Evolutionary conservation across 192 early-diverging fungal genomes (phyloP), one percentile per base, ranked within the genome.

Genomic region (Podila epigama): DNA sequence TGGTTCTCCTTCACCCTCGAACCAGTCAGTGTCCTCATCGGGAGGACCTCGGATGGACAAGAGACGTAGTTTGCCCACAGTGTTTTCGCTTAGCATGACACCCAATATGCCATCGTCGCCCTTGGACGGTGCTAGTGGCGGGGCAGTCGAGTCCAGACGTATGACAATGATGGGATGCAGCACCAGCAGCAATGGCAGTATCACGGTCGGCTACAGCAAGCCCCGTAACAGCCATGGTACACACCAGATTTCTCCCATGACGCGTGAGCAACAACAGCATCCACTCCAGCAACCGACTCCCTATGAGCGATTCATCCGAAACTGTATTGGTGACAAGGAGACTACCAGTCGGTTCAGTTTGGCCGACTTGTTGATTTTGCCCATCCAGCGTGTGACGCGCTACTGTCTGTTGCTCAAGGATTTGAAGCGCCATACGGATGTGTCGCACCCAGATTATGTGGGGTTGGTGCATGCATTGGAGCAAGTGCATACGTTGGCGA

Each of bases 331-430:
- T n/a, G 81, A 73, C 32, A 86, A 85, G 31, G 83, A 88, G 60
- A 85, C 70, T 10, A 86, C 82, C n/a, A 53, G 64, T 7, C 84
- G 85, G 32, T 82, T 93, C 54, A 86, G 83, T 32, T 78, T 97
- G 28, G 83, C 84, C 31, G 91, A 92, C 63, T 81, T 91, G 67
- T 80, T 93, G 71, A 92, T 93, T 58, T 86, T 91, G 70, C 92
- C 92, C 1, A 91, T 93, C 52, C 92, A 93, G 79, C 85, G 92
- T 32, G 88, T 93, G 20, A 90, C 92, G 4, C 86, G 91, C n/a
- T 93, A 94, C 79, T 87, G 87, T 32, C 66, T 93, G 59, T 69
- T 93, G 40, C 79, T 93, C 42, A 88, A 83, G 73, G 84, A 81
- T 68, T 32, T 77, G 37, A 77, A 77, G 60, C 60, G 61, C 18